Evolutionary conservation across 805 yeast genomes (phyloP), one percentile per base, ranked within the genome.

Genomic region (Blastobotrys terrestris): DNA sequence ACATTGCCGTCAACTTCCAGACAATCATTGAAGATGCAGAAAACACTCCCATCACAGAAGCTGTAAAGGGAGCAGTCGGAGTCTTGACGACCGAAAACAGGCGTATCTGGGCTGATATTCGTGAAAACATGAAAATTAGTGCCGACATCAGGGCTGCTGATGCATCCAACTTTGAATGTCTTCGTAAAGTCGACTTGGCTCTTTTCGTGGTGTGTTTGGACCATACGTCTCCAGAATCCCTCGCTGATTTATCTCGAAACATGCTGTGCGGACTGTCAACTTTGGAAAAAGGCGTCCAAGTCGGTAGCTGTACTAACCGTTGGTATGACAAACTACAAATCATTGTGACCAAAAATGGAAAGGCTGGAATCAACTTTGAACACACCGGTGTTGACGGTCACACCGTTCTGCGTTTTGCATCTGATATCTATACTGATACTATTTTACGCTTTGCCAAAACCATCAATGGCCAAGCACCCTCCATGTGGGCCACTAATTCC

Each of bases 321-420:
- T 90, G 96, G 97, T 90, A 89, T 66, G 97, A 90, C 70, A 90
- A 90, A 70, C 71, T 90, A 58, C 97, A 90, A 68, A 77, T 90
- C 58, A 90, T 90, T 51, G 80, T 90, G 52, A 88, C 96, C 3
- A 81, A 83, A 66, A 88, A 90, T 67, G 95, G 95, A 20, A 86
- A 87, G 68, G 96, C 94, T 1, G 97, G 97, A 26, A 83, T 90
- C 59, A 90, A 91, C 67, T 90, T 90, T 65, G 97, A 90, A 64
- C 80, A 90, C 64, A 69, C 97, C 0, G 96, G 96, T 60, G 95
- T 90, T 22, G 97, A 90, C 69, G 97, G 97, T 53, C 97, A 90
- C 67, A 90, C 97, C 0, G 96, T 90, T 3, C 72, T 90, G 59
- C 72, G 97, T 58, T 85, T 86, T 72, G 95, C 89, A 13, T 81